Conservation (phyloP, 1,139 yeast genomes). For the Lodderomyces elongisporus region DNA sequence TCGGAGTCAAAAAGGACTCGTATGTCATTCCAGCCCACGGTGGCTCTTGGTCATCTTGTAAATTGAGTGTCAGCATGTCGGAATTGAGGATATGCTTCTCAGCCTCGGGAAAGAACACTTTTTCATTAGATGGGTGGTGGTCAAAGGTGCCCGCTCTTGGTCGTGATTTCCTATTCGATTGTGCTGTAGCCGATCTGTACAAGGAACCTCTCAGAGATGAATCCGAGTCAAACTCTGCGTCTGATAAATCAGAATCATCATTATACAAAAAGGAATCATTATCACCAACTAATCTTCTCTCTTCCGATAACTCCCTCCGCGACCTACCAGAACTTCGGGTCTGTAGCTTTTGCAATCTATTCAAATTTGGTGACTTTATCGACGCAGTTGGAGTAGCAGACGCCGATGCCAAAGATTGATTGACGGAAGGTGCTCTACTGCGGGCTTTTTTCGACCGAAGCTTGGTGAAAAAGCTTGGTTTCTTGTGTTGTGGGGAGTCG, state of each 20-base stretch:
- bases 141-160: conserved; percentile 8
- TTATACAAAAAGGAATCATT: conserved; percentile 12
- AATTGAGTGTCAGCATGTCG: conserved; percentile 6
- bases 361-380: not conserved
- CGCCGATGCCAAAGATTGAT: conserved; percentile 1
- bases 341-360: conserved; percentile 2
- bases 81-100: conserved; percentile 3
- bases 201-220: conserved; percentile 9
- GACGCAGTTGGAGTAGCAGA: conserved; percentile 5
- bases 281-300: conserved; percentile 8
- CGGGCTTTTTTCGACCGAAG: conserved; percentile 9
- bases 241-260: conserved; percentile 11
- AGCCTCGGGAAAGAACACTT: conserved; percentile 9
- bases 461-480: conserved; percentile 11
- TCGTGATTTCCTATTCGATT: conserved; percentile 1
- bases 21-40: conserved; percentile 31
- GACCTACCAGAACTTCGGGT: conserved; percentile 3
- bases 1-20: conserved; percentile 46
- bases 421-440: not conserved
- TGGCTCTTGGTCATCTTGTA: conserved; percentile 14
- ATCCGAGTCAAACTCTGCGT: conserved; percentile 10
- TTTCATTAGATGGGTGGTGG: conserved; percentile 12
- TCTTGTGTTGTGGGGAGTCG: conserved; percentile 8
- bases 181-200: conserved; percentile 3
- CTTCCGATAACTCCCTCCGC: conserved; percentile 4